phyloP scores from a whole-genome alignment of 169 alveolate species.

The Plasmodium inui region DNA sequence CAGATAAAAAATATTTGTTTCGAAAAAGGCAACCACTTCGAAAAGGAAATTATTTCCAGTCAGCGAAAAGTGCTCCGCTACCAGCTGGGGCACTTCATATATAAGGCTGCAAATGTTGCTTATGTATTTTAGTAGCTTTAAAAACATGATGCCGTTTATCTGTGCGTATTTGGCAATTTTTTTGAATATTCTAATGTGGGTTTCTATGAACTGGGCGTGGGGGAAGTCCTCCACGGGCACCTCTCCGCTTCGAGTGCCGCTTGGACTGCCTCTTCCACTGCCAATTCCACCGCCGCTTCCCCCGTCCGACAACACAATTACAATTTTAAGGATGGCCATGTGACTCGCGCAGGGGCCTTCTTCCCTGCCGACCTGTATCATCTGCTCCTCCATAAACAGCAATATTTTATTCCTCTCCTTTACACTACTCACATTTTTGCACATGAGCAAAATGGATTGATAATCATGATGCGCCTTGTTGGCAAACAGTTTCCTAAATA shows the following conservation, averaged over 20 bases:
- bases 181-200: conserved; percentile 55
- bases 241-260: neutral
- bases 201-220: conserved; percentile 15
- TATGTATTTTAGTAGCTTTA: conserved; percentile 43
- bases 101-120: conserved; percentile 37
- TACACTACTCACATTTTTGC: conserved; percentile 29
- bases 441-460: conserved; percentile 49
- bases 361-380: neutral
- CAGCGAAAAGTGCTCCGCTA: conserved; percentile 37
- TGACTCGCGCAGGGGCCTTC: neutral
- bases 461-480: conserved; percentile 22
- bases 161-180: conserved; percentile 2
- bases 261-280: neutral
- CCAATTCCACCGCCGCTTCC: neutral
- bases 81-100: conserved; percentile 17
- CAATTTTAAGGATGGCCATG: conserved; percentile 12
- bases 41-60: conserved; percentile 24
- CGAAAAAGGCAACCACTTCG: conserved; percentile 16
- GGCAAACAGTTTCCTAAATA: conserved; percentile 26
- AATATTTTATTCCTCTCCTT: conserved; percentile 44
- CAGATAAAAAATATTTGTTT: conserved; percentile 7
- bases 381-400: conserved; percentile 31
- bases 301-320: conserved; percentile 13
- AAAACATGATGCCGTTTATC: conserved; percentile 14
- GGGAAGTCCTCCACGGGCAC: neutral